Conservation (phyloP, 2,329 filamentous ascomycete species). For the Penicillium sp. region DNA sequence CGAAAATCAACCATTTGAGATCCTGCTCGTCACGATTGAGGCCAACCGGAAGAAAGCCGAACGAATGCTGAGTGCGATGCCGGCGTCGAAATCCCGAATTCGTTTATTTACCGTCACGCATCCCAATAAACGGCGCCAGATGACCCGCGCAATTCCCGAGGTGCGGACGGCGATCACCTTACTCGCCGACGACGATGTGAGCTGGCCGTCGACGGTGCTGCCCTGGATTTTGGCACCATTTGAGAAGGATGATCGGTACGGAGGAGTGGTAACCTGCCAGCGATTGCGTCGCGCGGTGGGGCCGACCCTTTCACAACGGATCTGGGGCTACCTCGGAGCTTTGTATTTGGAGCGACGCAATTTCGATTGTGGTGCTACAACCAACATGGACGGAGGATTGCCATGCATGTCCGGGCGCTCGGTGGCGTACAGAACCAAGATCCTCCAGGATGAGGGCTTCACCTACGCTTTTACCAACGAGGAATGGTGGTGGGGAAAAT, state of each 20-base stretch:
- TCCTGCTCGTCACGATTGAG: constrained; percentile 83
- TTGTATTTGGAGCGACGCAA: constrained; percentile 90
- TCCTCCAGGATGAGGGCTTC: constrained; percentile 79
- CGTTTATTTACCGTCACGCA: constrained; percentile 71
- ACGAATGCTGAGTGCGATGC: constrained; percentile 52
- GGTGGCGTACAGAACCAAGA: constrained; percentile 83
- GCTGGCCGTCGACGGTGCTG: constrained; percentile 78
- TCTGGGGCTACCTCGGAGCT: constrained; percentile 86
- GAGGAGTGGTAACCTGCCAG: constrained; percentile 89
- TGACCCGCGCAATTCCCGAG: constrained; percentile 81
- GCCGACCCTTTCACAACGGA: constrained; percentile 53
- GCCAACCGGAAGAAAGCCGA: constrained; percentile 66
- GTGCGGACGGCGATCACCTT: constrained; percentile 79
- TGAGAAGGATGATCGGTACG: constrained; percentile 68
- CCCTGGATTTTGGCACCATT: constrained; percentile 92
- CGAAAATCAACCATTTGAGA: constrained; percentile 53
- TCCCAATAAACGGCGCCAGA: constrained; percentile 91
- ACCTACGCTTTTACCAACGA: constrained; percentile 86
- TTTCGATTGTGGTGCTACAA: constrained; percentile 93
- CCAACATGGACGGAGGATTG: constrained; percentile 90
- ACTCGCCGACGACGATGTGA: constrained; percentile 93
- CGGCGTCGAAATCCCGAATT: constrained; percentile 59
- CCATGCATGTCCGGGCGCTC: constrained; percentile 94
- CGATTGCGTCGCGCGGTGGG: constrained; percentile 65
- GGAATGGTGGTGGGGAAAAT: constrained; percentile 70